These are phyloP conservation scores for Zizania palustris DNA, from an alignment of 202 grass and related monocot species.

Conservation along the genomic window DNA sequence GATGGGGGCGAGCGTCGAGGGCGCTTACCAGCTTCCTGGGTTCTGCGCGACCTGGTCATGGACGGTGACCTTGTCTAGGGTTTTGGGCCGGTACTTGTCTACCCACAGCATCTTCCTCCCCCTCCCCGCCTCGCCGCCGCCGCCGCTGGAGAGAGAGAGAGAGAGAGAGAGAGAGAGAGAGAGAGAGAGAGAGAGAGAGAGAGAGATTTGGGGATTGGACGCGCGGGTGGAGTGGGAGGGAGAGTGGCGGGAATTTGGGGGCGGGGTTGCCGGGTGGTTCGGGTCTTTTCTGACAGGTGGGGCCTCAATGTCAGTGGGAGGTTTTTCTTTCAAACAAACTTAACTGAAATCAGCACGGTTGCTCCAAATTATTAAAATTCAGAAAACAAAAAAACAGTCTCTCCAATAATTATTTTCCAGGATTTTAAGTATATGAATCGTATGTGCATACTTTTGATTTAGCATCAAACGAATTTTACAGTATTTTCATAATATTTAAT, in stretches of 20 bases:
- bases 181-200: too few species aligned
- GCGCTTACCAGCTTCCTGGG: conserved; percentile 76
- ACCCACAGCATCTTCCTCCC: conserved; percentile 88
- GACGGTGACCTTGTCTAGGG: conserved; percentile 87
- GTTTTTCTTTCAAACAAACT: too few species aligned
- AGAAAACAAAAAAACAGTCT: too few species aligned
- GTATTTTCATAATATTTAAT: too few species aligned
- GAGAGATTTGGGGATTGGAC: conserved; percentile 30
- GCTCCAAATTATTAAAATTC: too few species aligned
- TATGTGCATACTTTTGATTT: too few species aligned
- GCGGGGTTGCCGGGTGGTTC: conserved; percentile 26
- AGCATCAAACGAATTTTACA: too few species aligned
- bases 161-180: too few species aligned
- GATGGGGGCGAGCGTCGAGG: too few species aligned
- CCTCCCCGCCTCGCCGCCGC: conserved; percentile 1
- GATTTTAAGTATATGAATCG: too few species aligned
- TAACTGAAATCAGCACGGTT: too few species aligned
- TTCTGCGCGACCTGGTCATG: conserved; percentile 82
- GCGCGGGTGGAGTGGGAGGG: conserved; percentile 22
- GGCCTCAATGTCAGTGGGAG: neutral
- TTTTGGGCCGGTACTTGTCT: conserved; percentile 94
- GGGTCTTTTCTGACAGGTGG: neutral
- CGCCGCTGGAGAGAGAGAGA: neutral
- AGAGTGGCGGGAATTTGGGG: conserved; percentile 48
- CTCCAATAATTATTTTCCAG: too few species aligned